phyloP scores from a whole-genome alignment of 2,329 filamentous ascomycete genomes.

The Fusarium gaditjirri region DNA sequence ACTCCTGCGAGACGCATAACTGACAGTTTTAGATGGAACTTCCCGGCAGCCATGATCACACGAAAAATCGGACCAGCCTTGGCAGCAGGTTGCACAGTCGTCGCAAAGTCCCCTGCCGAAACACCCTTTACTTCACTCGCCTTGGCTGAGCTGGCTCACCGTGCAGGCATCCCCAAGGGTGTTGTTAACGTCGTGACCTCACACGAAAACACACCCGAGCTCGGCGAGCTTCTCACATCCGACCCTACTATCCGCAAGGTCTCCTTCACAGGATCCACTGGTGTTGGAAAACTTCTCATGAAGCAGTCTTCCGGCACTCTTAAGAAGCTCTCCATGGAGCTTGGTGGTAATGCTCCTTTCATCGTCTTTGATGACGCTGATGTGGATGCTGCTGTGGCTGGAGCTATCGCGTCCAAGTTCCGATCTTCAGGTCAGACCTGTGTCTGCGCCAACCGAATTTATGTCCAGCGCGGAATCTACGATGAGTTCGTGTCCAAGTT shows the following conservation, averaged over 20 bases:
- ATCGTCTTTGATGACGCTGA: slow-evolving; percentile 98
- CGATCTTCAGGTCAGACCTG: slow-evolving; percentile 95
- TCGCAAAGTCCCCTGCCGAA: slow-evolving; percentile 90
- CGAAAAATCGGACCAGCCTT: slow-evolving; percentile 78
- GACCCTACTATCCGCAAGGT: slow-evolving; percentile 82
- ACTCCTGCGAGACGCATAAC: neutral
- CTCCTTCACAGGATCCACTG: slow-evolving; percentile 88
- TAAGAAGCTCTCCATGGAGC: slow-evolving; percentile 87
- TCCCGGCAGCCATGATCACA: slow-evolving; percentile 81
- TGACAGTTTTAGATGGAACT: slow-evolving; percentile 75
- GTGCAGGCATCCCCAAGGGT: slow-evolving; percentile 89
- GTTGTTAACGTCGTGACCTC: slow-evolving; percentile 91
- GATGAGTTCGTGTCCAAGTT: slow-evolving; percentile 77
- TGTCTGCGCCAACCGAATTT: slow-evolving; percentile 87
- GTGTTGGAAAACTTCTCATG: slow-evolving; percentile 81
- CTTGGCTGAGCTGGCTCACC: slow-evolving; percentile 83
- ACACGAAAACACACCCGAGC: slow-evolving; percentile 78
- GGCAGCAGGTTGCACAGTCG: slow-evolving; percentile 94
- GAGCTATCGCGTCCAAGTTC: slow-evolving; percentile 90
- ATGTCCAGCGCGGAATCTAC: slow-evolving; percentile 81
- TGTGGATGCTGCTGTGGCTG: slow-evolving; percentile 82
- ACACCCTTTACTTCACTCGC: slow-evolving; percentile 93
- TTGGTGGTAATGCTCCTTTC: slow-evolving; percentile 94
- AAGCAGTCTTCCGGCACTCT: slow-evolving; percentile 85
- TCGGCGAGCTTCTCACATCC: slow-evolving; percentile 82